These are phyloP conservation scores for Eucalyptus decipiens DNA, from an alignment of 345 rosid species.

Conservation along the genomic window DNA sequence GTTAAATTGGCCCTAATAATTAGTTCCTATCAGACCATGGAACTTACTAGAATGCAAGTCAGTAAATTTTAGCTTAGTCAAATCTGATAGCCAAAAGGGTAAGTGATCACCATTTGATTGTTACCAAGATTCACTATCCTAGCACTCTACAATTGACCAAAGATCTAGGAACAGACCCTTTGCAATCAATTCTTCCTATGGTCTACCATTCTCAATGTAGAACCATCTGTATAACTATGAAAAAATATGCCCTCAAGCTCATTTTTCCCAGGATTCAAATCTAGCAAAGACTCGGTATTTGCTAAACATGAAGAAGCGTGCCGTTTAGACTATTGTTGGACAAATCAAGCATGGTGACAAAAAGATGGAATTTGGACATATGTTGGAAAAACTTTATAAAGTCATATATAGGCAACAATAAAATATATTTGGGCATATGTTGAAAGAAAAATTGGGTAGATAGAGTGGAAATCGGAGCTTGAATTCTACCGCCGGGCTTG, in stretches of 20 bases:
- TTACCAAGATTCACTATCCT: not conserved
- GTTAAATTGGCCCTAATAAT: not conserved
- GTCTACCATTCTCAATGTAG: not conserved
- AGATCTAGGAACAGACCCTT: not conserved
- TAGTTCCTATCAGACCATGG: not conserved
- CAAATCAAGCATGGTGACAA: not conserved
- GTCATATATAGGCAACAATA: not conserved
- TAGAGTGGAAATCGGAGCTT: not conserved
- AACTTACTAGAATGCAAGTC: not conserved
- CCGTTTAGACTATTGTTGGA: not conserved
- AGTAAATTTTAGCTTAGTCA: not conserved
- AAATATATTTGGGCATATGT: not conserved
- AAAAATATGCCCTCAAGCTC: not conserved
- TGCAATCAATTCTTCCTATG: not conserved
- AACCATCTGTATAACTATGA: not conserved
- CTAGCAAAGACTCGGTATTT: not conserved
- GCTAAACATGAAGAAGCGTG: not conserved
- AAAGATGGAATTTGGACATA: not conserved
- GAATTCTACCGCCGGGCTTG: not conserved
- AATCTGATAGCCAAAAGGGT: not conserved
- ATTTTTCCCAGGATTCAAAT: not conserved
- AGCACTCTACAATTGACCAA: not conserved
- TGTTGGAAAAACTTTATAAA: not conserved
- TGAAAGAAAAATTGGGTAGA: not conserved
- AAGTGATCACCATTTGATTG: not conserved